phyloP scores from a whole-genome alignment of 2,329 filamentous ascomycete genomes.

The Beauveria sp. region DNA sequence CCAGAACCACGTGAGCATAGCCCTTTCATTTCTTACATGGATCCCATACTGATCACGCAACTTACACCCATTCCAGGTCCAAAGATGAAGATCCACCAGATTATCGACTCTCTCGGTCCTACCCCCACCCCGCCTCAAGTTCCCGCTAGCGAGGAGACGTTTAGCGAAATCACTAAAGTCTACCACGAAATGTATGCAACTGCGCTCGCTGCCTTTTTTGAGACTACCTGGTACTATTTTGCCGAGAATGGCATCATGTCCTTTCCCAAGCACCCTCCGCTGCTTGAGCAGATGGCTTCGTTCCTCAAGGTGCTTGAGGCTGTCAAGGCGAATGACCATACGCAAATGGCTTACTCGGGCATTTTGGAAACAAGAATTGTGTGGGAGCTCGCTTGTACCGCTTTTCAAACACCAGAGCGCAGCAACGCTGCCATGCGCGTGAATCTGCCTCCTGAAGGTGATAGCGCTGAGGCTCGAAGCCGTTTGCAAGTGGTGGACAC shows the following conservation, averaged over 20 bases:
- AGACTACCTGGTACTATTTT: slow-evolving; percentile 73
- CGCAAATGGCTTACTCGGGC: slow-evolving; percentile 45
- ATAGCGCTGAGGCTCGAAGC: slow-evolving; percentile 56
- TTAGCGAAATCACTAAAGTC: slow-evolving; percentile 62
- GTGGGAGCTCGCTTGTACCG: slow-evolving; percentile 51
- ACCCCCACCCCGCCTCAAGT: slow-evolving; percentile 48
- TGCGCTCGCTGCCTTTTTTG: slow-evolving; percentile 67
- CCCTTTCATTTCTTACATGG: too few relatives aligned
- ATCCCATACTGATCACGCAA: slow-evolving; percentile 7
- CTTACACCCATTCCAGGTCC: slow-evolving; percentile 38
- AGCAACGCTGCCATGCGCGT: slow-evolving; percentile 25
- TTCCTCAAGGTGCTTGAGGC: slow-evolving; percentile 51
- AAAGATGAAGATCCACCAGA: slow-evolving; percentile 66
- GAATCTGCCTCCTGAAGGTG: slow-evolving; percentile 44
- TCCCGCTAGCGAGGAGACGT: slow-evolving; percentile 40
- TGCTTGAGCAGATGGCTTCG: slow-evolving; percentile 60
- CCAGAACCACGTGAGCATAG: not conserved
- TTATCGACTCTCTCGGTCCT: slow-evolving; percentile 56
- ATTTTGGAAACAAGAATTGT: slow-evolving; percentile 50
- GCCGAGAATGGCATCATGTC: slow-evolving; percentile 35
- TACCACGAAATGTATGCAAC: slow-evolving; percentile 71
- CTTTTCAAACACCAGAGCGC: slow-evolving; percentile 30
- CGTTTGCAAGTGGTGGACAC: slow-evolving; percentile 70
- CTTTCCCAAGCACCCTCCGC: slow-evolving; percentile 43
- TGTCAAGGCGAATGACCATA: slow-evolving; percentile 40